A percentile compares a stretch with the other conserved stretches of the same genome.
phyloP scores from a whole-genome alignment of 1,284 basidiomycete species.

The Tilletia setariae region DNA sequence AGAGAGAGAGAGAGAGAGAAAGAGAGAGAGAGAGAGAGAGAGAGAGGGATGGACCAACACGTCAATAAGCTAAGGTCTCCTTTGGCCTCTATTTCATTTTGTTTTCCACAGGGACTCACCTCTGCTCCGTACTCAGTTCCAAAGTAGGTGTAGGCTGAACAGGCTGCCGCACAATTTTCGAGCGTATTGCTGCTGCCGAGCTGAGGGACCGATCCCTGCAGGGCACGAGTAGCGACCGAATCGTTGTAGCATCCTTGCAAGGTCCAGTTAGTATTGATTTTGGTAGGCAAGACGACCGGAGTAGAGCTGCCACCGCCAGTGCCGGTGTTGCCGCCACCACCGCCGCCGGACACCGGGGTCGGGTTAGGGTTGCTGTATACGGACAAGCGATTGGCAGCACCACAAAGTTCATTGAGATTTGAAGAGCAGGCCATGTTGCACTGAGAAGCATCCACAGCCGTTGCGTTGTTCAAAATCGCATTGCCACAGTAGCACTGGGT shows the following conservation, averaged over 20 bases:
- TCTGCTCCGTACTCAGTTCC: constrained; percentile 60
- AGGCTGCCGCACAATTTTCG: constrained; percentile 50
- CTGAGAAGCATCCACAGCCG: background rate
- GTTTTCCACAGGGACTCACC: background rate
- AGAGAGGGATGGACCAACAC: no score
- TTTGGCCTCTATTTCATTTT: no score
- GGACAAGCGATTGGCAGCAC: constrained; percentile 47
- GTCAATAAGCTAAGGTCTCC: no score
- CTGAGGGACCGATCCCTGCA: background rate
- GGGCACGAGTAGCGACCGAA: background rate
- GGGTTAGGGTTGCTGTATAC: constrained; percentile 31
- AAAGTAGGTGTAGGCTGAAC: constrained; percentile 53
- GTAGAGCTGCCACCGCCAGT: no score
- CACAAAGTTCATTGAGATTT: constrained; percentile 49
- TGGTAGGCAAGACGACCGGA: constrained; percentile 13
- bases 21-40: no score
- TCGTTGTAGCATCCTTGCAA: constrained; percentile 23
- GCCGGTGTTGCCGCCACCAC: no score
- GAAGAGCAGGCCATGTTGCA: constrained; percentile 52
- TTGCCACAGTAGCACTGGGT: constrained; percentile 51
- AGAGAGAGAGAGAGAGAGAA: no score
- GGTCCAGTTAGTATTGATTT: constrained; percentile 7
- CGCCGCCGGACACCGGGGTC: no score
- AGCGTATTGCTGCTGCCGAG: constrained; percentile 58
- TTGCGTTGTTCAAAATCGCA: constrained; percentile 8